Base-by-base conservation (phyloP, 78 protist species). In the Dictyostelium purpureum region DNA sequence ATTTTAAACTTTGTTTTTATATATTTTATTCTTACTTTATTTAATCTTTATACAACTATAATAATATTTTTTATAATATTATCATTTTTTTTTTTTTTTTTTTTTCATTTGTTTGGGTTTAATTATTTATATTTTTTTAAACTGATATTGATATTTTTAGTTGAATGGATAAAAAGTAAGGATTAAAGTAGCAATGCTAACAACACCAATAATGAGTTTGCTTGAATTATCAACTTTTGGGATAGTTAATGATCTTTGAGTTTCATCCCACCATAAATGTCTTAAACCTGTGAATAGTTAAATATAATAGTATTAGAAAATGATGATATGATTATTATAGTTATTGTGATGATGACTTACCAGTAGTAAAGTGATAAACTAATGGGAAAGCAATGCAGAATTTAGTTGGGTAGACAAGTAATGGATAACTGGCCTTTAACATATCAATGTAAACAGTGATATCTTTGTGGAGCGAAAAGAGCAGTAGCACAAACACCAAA, bases 391-490 rank as follows among this genome's bases (percentile, higher is more conserved):
- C 56, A 59, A 85, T 61, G 59, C 56, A 61, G 52, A 73, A 71
- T 57, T 59, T 85, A 28, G 75, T n/a, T 73, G 91, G 91, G 3
- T 16, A n/a, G 40, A 85, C 65, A 4, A 85, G 21, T 19, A 21
- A 5, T 85, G 91, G 91, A 35, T 73, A 85, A 4, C 1, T 14
- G 19, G 16, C 37, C 5, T 85, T 74, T 45, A 85, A 61, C 2
- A 47, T 7, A 57, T 85, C 67, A 43, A 85, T 73, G 47, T 73
- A 85, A 24, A 33, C 43, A 40, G 70, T 37, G 12, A 51, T n/a
- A 42, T 85, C 91, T n/a, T n/a, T 82, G 90, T 33, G 91, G 61
- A 40, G 74, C 91, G 59, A 73, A 73, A 7, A 85, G 35, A 21
- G 82, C 9, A 11, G 59, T 3, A 43, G 82, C 91, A 33, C 67